A percentile compares a stretch with the other conserved stretches of the same genome.
phyloP scores from a whole-genome alignment of 257 asterid species.

The Paulownia fortunei region DNA sequence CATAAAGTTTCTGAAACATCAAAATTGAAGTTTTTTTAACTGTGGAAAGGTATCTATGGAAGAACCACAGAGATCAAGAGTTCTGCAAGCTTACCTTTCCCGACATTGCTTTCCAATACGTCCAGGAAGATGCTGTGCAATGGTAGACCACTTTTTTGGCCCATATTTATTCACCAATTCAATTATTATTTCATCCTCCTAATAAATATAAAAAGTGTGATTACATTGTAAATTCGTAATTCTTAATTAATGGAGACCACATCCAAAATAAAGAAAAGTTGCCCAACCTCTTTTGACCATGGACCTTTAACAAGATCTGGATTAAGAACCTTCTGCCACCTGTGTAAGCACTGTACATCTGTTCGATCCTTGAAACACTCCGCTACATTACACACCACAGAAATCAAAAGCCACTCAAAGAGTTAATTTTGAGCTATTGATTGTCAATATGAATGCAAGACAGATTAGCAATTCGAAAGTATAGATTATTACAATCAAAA shows the following conservation, averaged over 20 bases:
- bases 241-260: background rate
- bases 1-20: background rate
- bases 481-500: slow-evolving; percentile 10
- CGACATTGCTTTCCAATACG: slow-evolving; percentile 99
- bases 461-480: background rate
- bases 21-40: background rate
- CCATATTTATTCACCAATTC: slow-evolving; percentile 81
- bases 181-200: slow-evolving; percentile 89
- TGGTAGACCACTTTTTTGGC: slow-evolving; percentile 95
- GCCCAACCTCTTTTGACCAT: slow-evolving; percentile 90
- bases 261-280: slow-evolving; percentile 19
- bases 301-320: slow-evolving; percentile 98
- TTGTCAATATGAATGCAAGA: slow-evolving; percentile 22
- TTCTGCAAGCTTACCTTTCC: slow-evolving; percentile 65
- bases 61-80: slow-evolving; percentile 17
- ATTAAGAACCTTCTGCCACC: slow-evolving; percentile 97
- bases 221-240: slow-evolving; percentile 14
- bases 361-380: slow-evolving; percentile 91
- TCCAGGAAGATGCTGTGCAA: slow-evolving; percentile 94
- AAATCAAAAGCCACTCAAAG: slow-evolving; percentile 26
- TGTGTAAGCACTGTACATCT: slow-evolving; percentile 92
- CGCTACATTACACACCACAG: slow-evolving; percentile 53
- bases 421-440: slow-evolving; percentile 25
- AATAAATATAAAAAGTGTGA: slow-evolving; percentile 20
- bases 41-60: background rate